Percentiles rank a stretch among this genome's conserved stretches.
Conservation (phyloP, 352 stramenopile genomes). For the Phytophthora citricola region DNA sequence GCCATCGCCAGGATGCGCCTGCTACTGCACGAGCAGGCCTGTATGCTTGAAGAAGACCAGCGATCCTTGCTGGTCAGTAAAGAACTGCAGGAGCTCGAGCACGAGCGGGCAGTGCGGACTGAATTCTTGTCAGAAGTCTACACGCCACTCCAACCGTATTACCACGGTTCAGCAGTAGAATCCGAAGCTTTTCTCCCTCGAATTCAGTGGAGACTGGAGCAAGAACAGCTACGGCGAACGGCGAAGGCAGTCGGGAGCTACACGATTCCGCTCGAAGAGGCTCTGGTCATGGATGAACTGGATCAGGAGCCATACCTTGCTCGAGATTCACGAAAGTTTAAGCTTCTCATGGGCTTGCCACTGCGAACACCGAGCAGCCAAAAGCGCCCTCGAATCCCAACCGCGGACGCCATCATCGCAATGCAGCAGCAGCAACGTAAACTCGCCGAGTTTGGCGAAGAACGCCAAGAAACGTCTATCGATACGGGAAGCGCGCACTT, state of each 20-base stretch:
- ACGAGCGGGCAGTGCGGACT: constrained; percentile 30
- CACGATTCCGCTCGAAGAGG: constrained; percentile 47
- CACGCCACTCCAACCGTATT: constrained; percentile 64
- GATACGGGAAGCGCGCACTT: constrained; percentile 4
- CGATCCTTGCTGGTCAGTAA: constrained; percentile 39
- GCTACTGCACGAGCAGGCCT: constrained; percentile 49
- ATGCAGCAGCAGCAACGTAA: constrained; percentile 42
- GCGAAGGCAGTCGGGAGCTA: constrained; percentile 32
- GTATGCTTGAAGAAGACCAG: constrained; percentile 61
- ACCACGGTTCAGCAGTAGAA: constrained; percentile 38
- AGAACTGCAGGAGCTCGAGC: constrained; percentile 39
- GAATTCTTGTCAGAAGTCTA: constrained; percentile 61
- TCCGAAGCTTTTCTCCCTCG: constrained; percentile 62
- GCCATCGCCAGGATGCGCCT: constrained; percentile 38
- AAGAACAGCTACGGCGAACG: constrained; percentile 34
- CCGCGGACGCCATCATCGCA: constrained; percentile 45
- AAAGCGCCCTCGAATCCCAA: constrained; percentile 44
- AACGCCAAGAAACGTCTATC: constrained; percentile 27
- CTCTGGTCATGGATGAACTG: constrained; percentile 50
- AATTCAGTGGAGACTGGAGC: constrained; percentile 46
- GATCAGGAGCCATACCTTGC: constrained; percentile 59
- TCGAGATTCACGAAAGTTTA: constrained; percentile 62
- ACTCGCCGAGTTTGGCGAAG: constrained; percentile 29
- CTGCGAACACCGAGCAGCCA: constrained; percentile 38
- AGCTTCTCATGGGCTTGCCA: constrained; percentile 58